Evolutionary conservation across 2,329 filamentous ascomycete species (phyloP).

Genomic region (Pseudocercospora crystallina): DNA sequence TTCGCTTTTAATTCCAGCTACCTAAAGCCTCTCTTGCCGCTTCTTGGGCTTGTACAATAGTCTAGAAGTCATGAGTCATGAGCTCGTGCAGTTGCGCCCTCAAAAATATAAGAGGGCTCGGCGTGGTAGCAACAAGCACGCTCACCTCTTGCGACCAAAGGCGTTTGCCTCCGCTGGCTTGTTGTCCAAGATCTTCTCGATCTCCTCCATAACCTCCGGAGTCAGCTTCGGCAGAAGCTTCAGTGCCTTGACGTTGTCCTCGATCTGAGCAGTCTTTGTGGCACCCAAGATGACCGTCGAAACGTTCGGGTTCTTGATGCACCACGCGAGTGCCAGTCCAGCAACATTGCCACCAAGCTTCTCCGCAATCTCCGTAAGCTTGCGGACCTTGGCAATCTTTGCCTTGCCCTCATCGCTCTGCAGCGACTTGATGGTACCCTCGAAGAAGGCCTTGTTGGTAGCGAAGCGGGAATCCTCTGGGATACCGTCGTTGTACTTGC

Average conservation of each 20-base stretch:
- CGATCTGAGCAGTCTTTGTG: slow-evolving; percentile 49
- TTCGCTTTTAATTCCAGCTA: too few relatives aligned
- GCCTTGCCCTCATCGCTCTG: slow-evolving; percentile 51
- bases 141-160: slow-evolving; percentile 40
- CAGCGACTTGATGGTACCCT: slow-evolving; percentile 54
- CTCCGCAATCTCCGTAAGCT: slow-evolving; percentile 52
- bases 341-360: slow-evolving; percentile 48
- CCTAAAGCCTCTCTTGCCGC: too few relatives aligned
- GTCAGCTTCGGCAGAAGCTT: slow-evolving; percentile 42
- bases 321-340: slow-evolving; percentile 60
- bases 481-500: slow-evolving; percentile 65
- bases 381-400: slow-evolving; percentile 60
- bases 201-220: slow-evolving; percentile 42
- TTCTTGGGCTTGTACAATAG: too few relatives aligned
- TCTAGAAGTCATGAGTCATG: too few relatives aligned
- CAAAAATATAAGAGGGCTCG: too few relatives aligned
- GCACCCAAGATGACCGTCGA: slow-evolving; percentile 56
- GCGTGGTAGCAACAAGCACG: background rate
- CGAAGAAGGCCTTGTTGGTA: slow-evolving; percentile 59
- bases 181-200: slow-evolving; percentile 46
- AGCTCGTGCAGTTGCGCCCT: too few relatives aligned
- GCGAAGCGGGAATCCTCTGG: slow-evolving; percentile 62
- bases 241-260: slow-evolving; percentile 50
- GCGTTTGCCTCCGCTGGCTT: slow-evolving; percentile 35
- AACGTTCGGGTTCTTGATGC: slow-evolving; percentile 59